Evolutionary conservation across 116 monocot species (phyloP).

Genomic region (Zostera marina): DNA sequence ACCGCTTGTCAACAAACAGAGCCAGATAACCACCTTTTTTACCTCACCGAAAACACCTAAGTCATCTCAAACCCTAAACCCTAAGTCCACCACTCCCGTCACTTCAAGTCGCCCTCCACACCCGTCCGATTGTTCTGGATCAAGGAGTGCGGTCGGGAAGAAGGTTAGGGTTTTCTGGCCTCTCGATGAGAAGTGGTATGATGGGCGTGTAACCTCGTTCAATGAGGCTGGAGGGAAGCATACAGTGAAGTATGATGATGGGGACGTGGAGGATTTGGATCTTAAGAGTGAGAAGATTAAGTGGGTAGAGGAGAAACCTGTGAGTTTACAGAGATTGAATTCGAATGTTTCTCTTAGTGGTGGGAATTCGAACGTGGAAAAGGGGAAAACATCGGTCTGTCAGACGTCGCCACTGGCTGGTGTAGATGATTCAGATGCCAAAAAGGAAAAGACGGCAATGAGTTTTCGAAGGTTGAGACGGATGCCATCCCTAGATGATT

Average conservation of each 20-base stretch:
- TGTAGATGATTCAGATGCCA: conserved; percentile 17
- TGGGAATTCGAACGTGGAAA: too few species aligned
- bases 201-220: conserved; percentile 35
- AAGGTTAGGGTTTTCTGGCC: conserved; percentile 67
- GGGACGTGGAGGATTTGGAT: conserved; percentile 52
- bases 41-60: conserved; percentile 19
- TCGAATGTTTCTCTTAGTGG: too few species aligned
- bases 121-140: conserved; percentile 9
- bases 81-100: conserved; percentile 1
- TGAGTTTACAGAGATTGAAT: conserved; percentile 7
- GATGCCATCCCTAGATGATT: background rate
- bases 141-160: conserved; percentile 19
- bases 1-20: conserved; percentile 59
- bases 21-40: conserved; percentile 88
- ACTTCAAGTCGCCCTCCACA: background rate
- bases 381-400: background rate
- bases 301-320: conserved; percentile 29
- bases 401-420: conserved; percentile 10
- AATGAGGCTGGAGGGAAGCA: conserved; percentile 35
- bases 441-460: conserved; percentile 30
- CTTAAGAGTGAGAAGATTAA: conserved; percentile 41
- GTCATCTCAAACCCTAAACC: background rate
- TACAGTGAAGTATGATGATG: conserved; percentile 47
- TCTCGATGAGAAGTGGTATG: conserved; percentile 61
- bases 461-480: conserved; percentile 3